Base-by-base conservation (phyloP, 2,329 filamentous ascomycete genomes). In the Curvularia verruculosa region DNA sequence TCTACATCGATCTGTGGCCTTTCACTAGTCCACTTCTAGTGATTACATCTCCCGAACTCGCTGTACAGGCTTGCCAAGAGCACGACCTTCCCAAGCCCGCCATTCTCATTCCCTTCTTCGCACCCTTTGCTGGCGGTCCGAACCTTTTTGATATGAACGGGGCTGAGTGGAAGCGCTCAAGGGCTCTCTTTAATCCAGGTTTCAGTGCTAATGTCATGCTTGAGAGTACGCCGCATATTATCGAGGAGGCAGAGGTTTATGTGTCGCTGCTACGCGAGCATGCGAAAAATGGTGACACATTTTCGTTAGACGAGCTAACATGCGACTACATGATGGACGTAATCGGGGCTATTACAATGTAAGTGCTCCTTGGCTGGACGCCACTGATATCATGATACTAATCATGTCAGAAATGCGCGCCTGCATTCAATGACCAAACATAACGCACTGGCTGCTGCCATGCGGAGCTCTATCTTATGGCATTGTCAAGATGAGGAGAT, bases 141-240 rank as follows among this genome's bases (percentile, higher is more conserved):
- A 61, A 49, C 43, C 15, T 69, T 0, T 46, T 69, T 19, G 45
- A 57, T 0, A 68, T 65, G 59, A 60, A 56, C 24, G 58, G 49
- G 5, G 18, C 51, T 1, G 52, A 60, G 23, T 70, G 66, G 65
- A 70, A 67, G 45, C 75, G 81, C 2, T 64, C 59, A 45, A 49
- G 65, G 12, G 37, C 52, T 4, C 39, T 69, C 8, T 71, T 69
- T 47, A 68, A 61, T 15, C 59, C 57, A 1, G 64, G 55, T 1
- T 62, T 59, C 45, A 57, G 56, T 62, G 84, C 28, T 80, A 79
- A 59, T 78, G 82, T 0, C 78, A 82, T 3, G 81, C 66, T 1
- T 75, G 74, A 24, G 74, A 52, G 48, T 5, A 56, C 28, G 21
- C 8, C 53, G n/a, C 54, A 47, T 12, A 56, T 56, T 3, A 41